phyloP scores from a whole-genome alignment of 345 rosid genomes.

The Pelargonium nanum region DNA sequence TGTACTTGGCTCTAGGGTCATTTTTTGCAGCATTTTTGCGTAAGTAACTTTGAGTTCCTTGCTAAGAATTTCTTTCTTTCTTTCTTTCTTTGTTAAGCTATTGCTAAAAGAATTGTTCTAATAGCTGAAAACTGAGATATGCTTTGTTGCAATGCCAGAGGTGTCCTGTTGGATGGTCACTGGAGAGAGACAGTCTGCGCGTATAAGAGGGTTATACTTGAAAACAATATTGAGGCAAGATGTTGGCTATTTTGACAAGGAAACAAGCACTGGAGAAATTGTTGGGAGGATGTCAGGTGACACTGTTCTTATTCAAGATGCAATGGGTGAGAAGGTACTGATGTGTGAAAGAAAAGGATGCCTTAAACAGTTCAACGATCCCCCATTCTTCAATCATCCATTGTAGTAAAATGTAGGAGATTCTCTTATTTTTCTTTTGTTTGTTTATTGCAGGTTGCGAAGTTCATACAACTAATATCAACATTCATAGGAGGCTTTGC shows the following conservation, averaged over 20 bases:
- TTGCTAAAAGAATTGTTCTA: too few relatives aligned
- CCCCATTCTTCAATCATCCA: background rate
- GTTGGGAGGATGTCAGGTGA: conserved; percentile 46
- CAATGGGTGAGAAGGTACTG: conserved; percentile 44
- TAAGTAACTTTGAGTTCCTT: conserved; percentile 23
- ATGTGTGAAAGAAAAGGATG: background rate
- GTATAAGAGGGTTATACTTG: conserved; percentile 32
- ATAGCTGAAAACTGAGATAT: background rate
- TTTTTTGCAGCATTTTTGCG: conserved; percentile 53
- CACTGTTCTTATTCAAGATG: conserved; percentile 42
- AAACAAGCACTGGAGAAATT: conserved; percentile 38
- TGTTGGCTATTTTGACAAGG: conserved; percentile 37
- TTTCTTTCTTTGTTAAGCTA: too few relatives aligned
- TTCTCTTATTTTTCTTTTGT: background rate
- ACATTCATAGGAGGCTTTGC: conserved; percentile 36
- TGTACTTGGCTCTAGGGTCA: conserved; percentile 56
- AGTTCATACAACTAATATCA: conserved; percentile 26
- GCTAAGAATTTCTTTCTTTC: too few relatives aligned
- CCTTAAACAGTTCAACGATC: background rate
- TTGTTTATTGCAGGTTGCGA: conserved; percentile 32
- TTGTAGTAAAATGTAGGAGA: conserved; percentile 3
- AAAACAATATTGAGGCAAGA: conserved; percentile 40
- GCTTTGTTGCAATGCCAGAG: conserved; percentile 21
- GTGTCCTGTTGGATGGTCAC: conserved; percentile 45
- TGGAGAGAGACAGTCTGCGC: conserved; percentile 41